A percentile compares a stretch with the other conserved stretches of the same genome.
phyloP scores from a whole-genome alignment of 208 protist species.

The Herpetomonas samuelpessoai region DNA sequence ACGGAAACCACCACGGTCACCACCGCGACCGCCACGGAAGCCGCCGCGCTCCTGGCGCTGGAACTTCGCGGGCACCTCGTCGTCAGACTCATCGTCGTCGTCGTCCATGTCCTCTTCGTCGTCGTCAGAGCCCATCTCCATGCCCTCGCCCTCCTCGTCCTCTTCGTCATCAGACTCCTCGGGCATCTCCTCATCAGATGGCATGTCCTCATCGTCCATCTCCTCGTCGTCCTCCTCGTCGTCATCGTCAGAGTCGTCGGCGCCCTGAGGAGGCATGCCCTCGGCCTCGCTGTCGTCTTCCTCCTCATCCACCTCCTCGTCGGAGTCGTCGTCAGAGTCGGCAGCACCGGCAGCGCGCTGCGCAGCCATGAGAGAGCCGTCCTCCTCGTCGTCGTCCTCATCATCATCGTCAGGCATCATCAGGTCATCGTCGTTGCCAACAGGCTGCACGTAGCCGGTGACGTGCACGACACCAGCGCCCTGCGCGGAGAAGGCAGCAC shows the following conservation, averaged over 20 bases:
- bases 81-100: slow-evolving; percentile 57
- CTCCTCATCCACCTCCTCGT: slow-evolving; percentile 21
- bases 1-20: slow-evolving; percentile 22
- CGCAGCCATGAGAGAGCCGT: slow-evolving; percentile 19
- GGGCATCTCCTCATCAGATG: slow-evolving; percentile 11
- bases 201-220: slow-evolving; percentile 22
- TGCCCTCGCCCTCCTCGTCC: slow-evolving; percentile 29
- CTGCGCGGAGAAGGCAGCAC: slow-evolving; percentile 63
- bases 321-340: slow-evolving; percentile 47
- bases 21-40: slow-evolving; percentile 39
- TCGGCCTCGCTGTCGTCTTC: slow-evolving; percentile 19
- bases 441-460: slow-evolving; percentile 84
- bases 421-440: slow-evolving; percentile 63
- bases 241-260: slow-evolving; percentile 13
- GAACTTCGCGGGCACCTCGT: slow-evolving; percentile 67
- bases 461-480: slow-evolving; percentile 77
- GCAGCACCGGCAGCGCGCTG: slow-evolving; percentile 27
- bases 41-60: slow-evolving; percentile 64
- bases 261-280: slow-evolving; percentile 24
- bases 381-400: slow-evolving; percentile 36
- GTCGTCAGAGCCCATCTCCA: slow-evolving; percentile 40
- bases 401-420: slow-evolving; percentile 27
- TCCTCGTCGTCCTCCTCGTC: slow-evolving; percentile 14
- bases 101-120: slow-evolving; percentile 62
- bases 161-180: slow-evolving; percentile 33